A percentile compares a stretch with the other conserved stretches of the same genome.
Evolutionary conservation across 768 basidiomycete species (phyloP).

Genomic region (Tephrocybe sp.): DNA sequence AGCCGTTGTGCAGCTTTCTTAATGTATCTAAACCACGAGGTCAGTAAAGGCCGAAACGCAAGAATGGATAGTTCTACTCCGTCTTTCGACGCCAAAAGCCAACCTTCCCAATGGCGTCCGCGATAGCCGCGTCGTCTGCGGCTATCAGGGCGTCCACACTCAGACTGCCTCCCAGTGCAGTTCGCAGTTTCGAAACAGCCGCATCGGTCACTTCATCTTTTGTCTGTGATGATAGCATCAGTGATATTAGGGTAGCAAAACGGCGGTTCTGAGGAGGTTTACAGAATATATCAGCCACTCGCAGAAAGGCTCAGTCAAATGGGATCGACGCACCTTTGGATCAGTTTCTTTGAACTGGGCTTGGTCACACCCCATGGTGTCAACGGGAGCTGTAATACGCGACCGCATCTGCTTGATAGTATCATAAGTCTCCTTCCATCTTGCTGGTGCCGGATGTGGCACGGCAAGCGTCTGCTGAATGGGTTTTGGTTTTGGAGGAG

Average conservation of each 20-base stretch:
- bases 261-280: conserved; percentile 61
- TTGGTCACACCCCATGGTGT: conserved; percentile 86
- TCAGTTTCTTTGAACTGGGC: conserved; percentile 64
- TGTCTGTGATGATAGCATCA: conserved; percentile 96
- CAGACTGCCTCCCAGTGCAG: conserved; percentile 75
- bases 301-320: background rate
- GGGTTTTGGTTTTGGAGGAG: conserved; percentile 53
- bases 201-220: conserved; percentile 88
- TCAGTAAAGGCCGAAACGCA: background rate
- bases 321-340: conserved; percentile 51
- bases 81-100: conserved; percentile 94
- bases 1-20: conserved; percentile 71
- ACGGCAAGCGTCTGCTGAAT: conserved; percentile 52
- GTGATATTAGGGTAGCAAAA: conserved; percentile 82
- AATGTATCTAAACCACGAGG: conserved; percentile 52
- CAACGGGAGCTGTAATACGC: conserved; percentile 78
- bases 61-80: conserved; percentile 41
- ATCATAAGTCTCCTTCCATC: conserved; percentile 71
- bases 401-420: conserved; percentile 77
- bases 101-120: conserved; percentile 81
- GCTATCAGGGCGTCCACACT: conserved; percentile 68
- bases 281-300: background rate
- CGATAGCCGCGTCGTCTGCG: conserved; percentile 62
- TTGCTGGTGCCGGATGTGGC: conserved; percentile 66
- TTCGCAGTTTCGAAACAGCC: conserved; percentile 73